Conservation (phyloP, 2,329 filamentous ascomycete genomes). For the Drechslerella coelobrocha region DNA sequence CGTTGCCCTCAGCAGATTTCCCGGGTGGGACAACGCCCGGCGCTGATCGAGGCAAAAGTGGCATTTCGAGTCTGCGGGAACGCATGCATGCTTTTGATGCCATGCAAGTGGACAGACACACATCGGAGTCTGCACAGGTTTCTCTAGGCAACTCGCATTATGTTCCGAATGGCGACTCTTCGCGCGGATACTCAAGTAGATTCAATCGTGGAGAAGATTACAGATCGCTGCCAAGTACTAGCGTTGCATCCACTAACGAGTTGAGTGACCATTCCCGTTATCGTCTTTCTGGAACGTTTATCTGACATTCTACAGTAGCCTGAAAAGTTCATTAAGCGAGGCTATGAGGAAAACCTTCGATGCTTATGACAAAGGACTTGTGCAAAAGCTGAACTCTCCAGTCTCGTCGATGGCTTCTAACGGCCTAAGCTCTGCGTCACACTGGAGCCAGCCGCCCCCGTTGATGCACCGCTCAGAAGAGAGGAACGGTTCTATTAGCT, state of each 20-base stretch:
- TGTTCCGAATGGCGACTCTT: conserved; percentile 14
- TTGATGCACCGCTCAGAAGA: conserved; percentile 43
- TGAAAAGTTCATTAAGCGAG: conserved; percentile 45
- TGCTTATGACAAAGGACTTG: conserved; percentile 47
- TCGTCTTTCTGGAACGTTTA: not conserved
- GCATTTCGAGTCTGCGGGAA: conserved; percentile 45
- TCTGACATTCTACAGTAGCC: conserved; percentile 32
- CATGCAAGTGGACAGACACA: conserved; percentile 40
- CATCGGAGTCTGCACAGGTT: conserved; percentile 16
- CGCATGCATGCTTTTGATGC: conserved; percentile 43
- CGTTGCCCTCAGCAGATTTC: conserved; percentile 30
- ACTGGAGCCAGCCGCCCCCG: conserved; percentile 31
- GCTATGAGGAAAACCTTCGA: conserved; percentile 49
- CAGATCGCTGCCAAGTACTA: conserved; percentile 24
- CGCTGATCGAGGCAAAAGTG: conserved; percentile 27
- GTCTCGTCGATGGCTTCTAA: conserved; percentile 36
- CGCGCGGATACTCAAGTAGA: conserved; percentile 18
- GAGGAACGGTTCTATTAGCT: conserved; percentile 43
- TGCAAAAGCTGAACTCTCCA: conserved; percentile 46
- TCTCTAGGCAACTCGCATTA: conserved; percentile 19
- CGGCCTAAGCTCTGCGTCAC: conserved; percentile 9
- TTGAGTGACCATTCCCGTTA: conserved; percentile 5
- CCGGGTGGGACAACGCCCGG: conserved; percentile 19
- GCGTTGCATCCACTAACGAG: conserved; percentile 43
- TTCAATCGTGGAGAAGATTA: conserved; percentile 28